Evolutionary conservation across 1,139 yeast species (phyloP), one percentile per base, ranked within the genome.

Genomic region (Pichia sp.): DNA sequence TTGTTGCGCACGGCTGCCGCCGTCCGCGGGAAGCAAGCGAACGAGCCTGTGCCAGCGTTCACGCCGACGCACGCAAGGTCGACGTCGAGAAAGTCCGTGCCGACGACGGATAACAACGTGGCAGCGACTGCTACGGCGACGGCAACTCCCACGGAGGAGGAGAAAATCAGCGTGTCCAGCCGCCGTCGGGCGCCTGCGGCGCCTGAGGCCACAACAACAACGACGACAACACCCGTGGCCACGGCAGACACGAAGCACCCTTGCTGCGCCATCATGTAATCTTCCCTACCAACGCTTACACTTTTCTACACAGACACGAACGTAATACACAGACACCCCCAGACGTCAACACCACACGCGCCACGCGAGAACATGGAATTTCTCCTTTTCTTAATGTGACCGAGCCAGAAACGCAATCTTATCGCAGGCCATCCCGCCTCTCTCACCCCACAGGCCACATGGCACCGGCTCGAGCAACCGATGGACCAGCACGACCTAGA

Each of bases 11-110:
- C 14, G 5, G 33, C 16, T 14, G 10, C 36, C 16, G 33, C 34
- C 17, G 29, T 8, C 20, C 24, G 47, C 9, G 34, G 47, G 8
- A 34, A 17, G 8, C 33, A 17, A 24, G n/a, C 33, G 9, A 48
- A 48, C 36, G 36, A 48, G 9, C 45, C 46, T 8, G 50, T 48
- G 20, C 50, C 50, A 10, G 36, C 27, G 33, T 49, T 49, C n/a
- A 17, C 17, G 12, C 48, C 14, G 38, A 49, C 48, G 12, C 52
- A 42, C 34, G 29, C 7, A 20, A 36, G 43, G 40, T 42, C 50
- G 33, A 16, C 40, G 40, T 36, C 40, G 6, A 36, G 16, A 16
- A 16, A 8, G 34, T 31, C 34, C 12, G 34, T 31, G 34, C 34
- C 34, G 12, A 31, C 34, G 12, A 31, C 40, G n/a, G 40, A 36